Evolutionary conservation across 768 basidiomycete species (phyloP), one percentile per base, ranked within the genome.

Genomic region (Mycena epipterygia): DNA sequence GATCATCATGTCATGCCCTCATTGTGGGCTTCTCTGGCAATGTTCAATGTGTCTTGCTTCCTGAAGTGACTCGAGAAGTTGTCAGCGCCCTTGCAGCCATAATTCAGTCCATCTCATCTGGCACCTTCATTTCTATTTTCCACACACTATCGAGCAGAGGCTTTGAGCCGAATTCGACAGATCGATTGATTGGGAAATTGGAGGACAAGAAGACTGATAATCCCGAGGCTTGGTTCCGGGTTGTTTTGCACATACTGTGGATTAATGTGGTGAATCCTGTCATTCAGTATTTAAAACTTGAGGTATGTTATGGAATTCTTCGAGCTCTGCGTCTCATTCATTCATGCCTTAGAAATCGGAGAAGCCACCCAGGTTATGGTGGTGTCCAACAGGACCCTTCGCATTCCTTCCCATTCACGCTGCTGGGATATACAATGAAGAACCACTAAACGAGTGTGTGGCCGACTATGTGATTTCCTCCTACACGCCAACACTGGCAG

Each of bases 381-480:
- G n/a, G n/a, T n/a, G n/a, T n/a, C n/a, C n/a, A n/a, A 67, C 66
- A 0, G 57, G 57, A 5, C 44, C 42, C 0, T 42, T 67, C 29
- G 35, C 64, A 12, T 63, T 66, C 29, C 35, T 74, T 17, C 74
- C 74, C 6, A 35, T 75, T 16, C 74, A 75, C 46, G 74, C 74
- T 16, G 72, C 72, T 12, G 72, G 68, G 33, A 37, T 62, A 3
- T 76, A 71, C 29, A 29, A 19, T 5, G n/a, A 42, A 39, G 44
- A 60, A 11, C 25, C 19, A 29, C 2, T n/a, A 30, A 23, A 25
- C 25, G 49, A 63, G 2, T 41, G 51, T 29, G 52, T 70, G 5
- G 27, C 73, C 6, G 73, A 72, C 39, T 74, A 69, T 53, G 71
- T 66, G 21, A 48, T 74, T 27, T 76, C 70, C 1, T 76, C 75